Conservation (phyloP, 805 yeast genomes). For the Lipomyces chichibuensis region DNA sequence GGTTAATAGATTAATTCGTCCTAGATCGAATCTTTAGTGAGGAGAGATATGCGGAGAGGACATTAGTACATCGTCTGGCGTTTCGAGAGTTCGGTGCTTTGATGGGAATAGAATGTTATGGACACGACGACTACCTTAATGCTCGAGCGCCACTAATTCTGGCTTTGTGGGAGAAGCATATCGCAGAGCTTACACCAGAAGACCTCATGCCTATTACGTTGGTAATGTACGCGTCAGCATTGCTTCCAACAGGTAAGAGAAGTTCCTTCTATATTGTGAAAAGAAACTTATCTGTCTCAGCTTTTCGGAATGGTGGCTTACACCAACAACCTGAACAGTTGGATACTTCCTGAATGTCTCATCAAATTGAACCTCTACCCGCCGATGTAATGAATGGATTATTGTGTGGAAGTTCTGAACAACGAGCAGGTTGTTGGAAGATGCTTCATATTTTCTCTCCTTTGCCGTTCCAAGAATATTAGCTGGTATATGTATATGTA, state of each 20-base stretch:
- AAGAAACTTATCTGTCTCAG: neutral
- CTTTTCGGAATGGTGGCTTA: conserved; percentile 8
- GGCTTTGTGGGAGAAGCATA: conserved; percentile 11
- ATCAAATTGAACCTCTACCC: no score
- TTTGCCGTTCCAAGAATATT: no score
- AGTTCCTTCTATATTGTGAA: neutral
- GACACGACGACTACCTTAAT: conserved; percentile 1
- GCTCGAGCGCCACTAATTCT: conserved; percentile 8
- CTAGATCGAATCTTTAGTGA: conserved; percentile 11
- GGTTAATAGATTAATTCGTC: neutral
- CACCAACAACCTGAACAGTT: neutral
- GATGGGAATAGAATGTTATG: conserved; percentile 11
- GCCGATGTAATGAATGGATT: no score
- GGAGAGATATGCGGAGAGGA: conserved; percentile 9
- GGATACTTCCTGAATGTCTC: neutral
- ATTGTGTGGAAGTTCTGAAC: no score
- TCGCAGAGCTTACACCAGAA: conserved; percentile 7
- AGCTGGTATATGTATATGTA: no score
- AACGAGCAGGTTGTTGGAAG: no score
- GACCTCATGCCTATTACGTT: conserved; percentile 7
- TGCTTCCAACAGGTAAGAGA: conserved; percentile 13
- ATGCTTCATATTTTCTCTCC: no score
- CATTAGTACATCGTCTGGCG: conserved; percentile 3
- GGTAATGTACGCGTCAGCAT: conserved; percentile 13
- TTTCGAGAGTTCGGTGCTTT: conserved; percentile 14